Evolutionary conservation across 352 stramenopile genomes (phyloP).

Genomic region (Elongisporangium senticosum): DNA sequence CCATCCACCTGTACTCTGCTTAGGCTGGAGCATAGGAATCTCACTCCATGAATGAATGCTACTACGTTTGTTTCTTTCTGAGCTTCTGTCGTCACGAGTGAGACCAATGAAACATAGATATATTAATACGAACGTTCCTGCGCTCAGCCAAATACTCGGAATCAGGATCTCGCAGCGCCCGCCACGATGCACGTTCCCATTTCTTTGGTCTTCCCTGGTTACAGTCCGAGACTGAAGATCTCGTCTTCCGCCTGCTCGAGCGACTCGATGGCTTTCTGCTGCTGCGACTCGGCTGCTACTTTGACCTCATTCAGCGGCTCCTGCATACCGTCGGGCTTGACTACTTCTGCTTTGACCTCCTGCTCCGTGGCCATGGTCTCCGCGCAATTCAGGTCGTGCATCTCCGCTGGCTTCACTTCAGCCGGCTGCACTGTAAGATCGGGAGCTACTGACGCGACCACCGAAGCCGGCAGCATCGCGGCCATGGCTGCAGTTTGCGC

Average conservation of each 20-base stretch:
- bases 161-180: not conserved
- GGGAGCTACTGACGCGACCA: not conserved
- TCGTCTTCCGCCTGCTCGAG: constrained; percentile 33
- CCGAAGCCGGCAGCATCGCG: constrained; percentile 1
- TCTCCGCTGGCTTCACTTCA: constrained; percentile 3
- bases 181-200: not conserved
- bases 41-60: not conserved
- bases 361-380: constrained; percentile 42
- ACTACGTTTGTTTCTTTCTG: not conserved
- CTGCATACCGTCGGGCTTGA: constrained; percentile 14
- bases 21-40: constrained; percentile 15
- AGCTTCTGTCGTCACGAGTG: not conserved
- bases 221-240: constrained; percentile 79
- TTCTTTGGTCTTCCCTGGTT: constrained; percentile 7
- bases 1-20: constrained; percentile 62
- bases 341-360: constrained; percentile 34
- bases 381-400: constrained; percentile 24
- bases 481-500: constrained; percentile 2
- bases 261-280: constrained; percentile 4
- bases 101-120: not conserved
- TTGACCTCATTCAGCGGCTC: constrained; percentile 17
- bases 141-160: not conserved
- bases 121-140: not conserved
- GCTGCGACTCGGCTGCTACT: constrained; percentile 4
- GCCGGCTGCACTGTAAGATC: constrained; percentile 1